Evolutionary conservation across 2,329 filamentous ascomycete species (phyloP).

Genomic region (Pyricularia grisea): DNA sequence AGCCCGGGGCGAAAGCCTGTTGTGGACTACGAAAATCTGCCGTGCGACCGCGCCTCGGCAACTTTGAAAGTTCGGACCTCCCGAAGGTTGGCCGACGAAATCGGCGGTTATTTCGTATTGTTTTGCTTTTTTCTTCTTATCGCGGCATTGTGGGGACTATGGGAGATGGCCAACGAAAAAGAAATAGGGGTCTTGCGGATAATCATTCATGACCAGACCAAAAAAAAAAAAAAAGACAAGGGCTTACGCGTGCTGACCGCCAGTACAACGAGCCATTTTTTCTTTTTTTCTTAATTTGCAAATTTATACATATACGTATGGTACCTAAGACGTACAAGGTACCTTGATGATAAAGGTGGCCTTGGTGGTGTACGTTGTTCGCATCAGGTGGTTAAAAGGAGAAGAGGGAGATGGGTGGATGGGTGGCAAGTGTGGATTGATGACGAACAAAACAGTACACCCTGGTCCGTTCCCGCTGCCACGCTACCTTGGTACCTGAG

Average conservation of each 20-base stretch:
- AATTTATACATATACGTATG: background rate
- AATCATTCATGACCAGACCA: background rate
- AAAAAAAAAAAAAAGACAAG: too few relatives aligned
- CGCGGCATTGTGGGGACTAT: background rate
- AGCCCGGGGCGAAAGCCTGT: too few relatives aligned
- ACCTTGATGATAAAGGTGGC: background rate
- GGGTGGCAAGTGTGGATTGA: background rate
- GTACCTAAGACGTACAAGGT: background rate
- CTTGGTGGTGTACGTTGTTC: background rate
- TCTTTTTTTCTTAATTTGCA: background rate
- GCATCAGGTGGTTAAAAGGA: background rate
- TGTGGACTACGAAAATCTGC: background rate
- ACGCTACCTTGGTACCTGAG: background rate
- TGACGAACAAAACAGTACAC: background rate
- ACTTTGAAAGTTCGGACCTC: background rate
- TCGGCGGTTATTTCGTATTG: background rate
- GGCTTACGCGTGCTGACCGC: background rate
- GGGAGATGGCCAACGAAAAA: background rate
- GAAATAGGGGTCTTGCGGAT: background rate
- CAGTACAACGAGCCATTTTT: background rate
- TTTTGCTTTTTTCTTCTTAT: background rate
- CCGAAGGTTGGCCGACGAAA: background rate
- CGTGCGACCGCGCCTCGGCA: background rate
- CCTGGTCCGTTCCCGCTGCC: background rate
- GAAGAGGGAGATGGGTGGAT: background rate